phyloP scores from a whole-genome alignment of 2,329 filamentous ascomycete species.

The Calonectria pseudoreteaudii region DNA sequence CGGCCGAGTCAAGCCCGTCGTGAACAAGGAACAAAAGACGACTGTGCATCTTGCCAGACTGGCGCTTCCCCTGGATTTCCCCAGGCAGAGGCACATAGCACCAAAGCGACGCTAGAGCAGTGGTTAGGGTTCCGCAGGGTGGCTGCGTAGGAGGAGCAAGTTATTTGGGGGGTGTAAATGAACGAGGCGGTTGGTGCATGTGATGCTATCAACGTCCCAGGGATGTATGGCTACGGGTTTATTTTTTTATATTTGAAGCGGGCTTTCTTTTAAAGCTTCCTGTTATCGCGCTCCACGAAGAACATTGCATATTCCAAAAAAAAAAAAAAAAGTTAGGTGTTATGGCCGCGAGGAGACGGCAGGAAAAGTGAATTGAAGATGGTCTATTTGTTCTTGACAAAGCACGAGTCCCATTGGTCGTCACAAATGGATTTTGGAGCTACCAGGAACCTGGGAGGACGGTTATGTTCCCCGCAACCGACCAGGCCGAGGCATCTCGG shows the following conservation, averaged over 20 bases:
- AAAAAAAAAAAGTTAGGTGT: not conserved
- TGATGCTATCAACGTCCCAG: not conserved
- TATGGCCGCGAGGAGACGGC: not conserved
- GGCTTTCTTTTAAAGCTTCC: not conserved
- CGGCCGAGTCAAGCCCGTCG: constrained; percentile 71
- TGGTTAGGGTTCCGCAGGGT: not conserved
- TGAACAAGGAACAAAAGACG: constrained; percentile 71
- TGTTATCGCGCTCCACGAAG: not conserved
- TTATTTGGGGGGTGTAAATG: not conserved
- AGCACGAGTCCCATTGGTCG: not conserved
- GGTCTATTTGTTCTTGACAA: not conserved
- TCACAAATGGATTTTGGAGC: not conserved
- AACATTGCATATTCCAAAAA: not conserved
- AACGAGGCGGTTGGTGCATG: not conserved
- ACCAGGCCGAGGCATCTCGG: constrained; percentile 38
- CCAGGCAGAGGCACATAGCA: constrained; percentile 64
- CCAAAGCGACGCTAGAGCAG: constrained; percentile 40
- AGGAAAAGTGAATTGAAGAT: not conserved
- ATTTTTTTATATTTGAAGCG: constrained; percentile 8
- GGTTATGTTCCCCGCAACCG: constrained; percentile 19
- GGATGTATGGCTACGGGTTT: not conserved
- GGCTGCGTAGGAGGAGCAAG: not conserved
- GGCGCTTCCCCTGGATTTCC: constrained; percentile 84
- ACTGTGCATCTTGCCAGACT: constrained; percentile 73
- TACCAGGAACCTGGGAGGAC: not conserved